Evolutionary conservation across 1,284 basidiomycete genomes (phyloP).

Genomic region (Puccinia hordei): DNA sequence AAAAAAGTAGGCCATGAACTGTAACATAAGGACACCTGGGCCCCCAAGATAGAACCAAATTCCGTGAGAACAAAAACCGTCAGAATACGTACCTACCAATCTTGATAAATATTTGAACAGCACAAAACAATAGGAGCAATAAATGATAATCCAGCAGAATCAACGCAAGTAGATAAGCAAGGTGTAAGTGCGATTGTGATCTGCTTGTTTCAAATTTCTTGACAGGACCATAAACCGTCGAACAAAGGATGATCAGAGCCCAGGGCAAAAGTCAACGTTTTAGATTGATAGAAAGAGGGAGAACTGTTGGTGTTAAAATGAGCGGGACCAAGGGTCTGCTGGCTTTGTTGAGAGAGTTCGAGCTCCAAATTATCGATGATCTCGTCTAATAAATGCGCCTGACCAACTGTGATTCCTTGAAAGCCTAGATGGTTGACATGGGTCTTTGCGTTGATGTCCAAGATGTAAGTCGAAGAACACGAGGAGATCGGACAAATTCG

Average conservation of each 20-base stretch:
- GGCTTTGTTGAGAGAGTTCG: neutral
- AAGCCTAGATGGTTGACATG: conserved; percentile 61
- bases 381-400: conserved; percentile 90
- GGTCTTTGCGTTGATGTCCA: conserved; percentile 63
- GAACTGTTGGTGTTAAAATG: neutral
- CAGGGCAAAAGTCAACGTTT: conserved; percentile 29
- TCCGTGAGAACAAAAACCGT: too few relatives aligned
- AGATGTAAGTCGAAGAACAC: neutral
- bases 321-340: too few relatives aligned
- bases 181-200: too few relatives aligned
- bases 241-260: conserved; percentile 34
- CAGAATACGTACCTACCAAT: too few relatives aligned
- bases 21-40: too few relatives aligned
- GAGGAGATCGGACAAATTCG: neutral
- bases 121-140: too few relatives aligned
- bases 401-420: conserved; percentile 68
- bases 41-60: too few relatives aligned
- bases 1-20: too few relatives aligned
- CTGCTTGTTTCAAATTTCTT: neutral
- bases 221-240: conserved; percentile 29
- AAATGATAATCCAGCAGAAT: too few relatives aligned
- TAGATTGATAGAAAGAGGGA: conserved; percentile 15
- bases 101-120: too few relatives aligned
- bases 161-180: too few relatives aligned
- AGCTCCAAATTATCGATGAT: conserved; percentile 64